Evolutionary conservation across 2,329 filamentous ascomycete genomes (phyloP).

Genomic region (Calonectria pteridis): DNA sequence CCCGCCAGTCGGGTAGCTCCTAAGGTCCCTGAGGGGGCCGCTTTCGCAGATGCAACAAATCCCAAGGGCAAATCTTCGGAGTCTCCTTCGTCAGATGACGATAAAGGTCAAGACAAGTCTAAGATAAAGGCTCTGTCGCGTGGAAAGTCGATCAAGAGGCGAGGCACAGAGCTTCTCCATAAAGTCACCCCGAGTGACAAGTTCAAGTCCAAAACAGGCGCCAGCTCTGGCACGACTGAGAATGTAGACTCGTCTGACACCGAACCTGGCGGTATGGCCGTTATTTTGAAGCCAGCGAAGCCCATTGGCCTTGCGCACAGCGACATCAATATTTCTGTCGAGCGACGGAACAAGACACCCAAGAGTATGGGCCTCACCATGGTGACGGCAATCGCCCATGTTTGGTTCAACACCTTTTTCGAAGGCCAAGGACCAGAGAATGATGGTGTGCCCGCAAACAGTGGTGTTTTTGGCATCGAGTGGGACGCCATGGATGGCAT

Average conservation of each 20-base stretch:
- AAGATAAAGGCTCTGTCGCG: slow-evolving; percentile 31
- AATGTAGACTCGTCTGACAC: slow-evolving; percentile 49
- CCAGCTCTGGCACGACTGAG: slow-evolving; percentile 30
- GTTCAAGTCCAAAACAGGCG: slow-evolving; percentile 33
- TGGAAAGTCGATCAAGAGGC: slow-evolving; percentile 43
- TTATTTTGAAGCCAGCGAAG: slow-evolving; percentile 80
- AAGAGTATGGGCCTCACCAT: slow-evolving; percentile 86
- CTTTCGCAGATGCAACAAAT: slow-evolving; percentile 48
- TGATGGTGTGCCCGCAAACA: slow-evolving; percentile 73
- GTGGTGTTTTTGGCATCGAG: slow-evolving; percentile 70
- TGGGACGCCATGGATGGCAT: slow-evolving; percentile 89
- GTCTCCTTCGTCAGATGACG: slow-evolving; percentile 12
- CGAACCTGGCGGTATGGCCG: slow-evolving; percentile 75
- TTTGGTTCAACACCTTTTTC: slow-evolving; percentile 97
- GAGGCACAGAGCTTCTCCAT: slow-evolving; percentile 50
- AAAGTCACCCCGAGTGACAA: slow-evolving; percentile 45
- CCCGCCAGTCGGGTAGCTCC: slow-evolving; percentile 44
- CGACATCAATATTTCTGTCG: slow-evolving; percentile 91
- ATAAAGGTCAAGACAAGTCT: slow-evolving; percentile 14
- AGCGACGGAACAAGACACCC: slow-evolving; percentile 83
- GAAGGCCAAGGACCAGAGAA: slow-evolving; percentile 83
- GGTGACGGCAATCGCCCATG: slow-evolving; percentile 92
- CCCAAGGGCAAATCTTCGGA: slow-evolving; percentile 22
- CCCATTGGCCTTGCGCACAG: slow-evolving; percentile 81
- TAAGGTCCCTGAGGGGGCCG: slow-evolving; percentile 54